Base-by-base conservation (phyloP, 306 rosid species). In the Dalbergia cochinchinensis region DNA sequence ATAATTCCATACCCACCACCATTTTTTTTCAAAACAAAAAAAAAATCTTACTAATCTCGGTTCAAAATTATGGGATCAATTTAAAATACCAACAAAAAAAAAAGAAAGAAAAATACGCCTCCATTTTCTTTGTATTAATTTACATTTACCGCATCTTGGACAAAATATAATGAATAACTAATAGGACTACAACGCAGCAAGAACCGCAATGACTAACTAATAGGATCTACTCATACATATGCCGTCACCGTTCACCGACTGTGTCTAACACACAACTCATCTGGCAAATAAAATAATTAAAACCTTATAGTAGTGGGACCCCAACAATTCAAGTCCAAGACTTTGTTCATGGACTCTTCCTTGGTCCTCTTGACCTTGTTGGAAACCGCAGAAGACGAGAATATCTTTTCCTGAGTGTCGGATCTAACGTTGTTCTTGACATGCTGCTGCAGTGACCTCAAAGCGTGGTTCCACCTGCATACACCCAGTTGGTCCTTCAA, bases 401-500 rank as follows among this genome's bases (percentile, higher is more conserved):
- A 3, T 37, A 84, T 81, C 47, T 7, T 71, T 33, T 91, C 85
- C 14, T 87, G 89, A 35, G 54, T 31, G 34, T 64, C 86, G 0
- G 92, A 84, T 69, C 87, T 79, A 57, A 86, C 11, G 39, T 89
- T 87, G 86, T 69, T 87, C 79, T 88, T 93, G 5, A 70, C 88
- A 62, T 87, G 84, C 2, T 88, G 96, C 8, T 88, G 90, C 6
- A 89, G 15, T 16, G 91, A 85, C 59, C 89, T 91, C 5, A 91
- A 10, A 18, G 62, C 82, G 45, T 83, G 73, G 81, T 91, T 91
- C 98, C 97, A 90, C 51, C 94, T 84, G 78, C 94, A 91, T 0
- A 91, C 81, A 0, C 98, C 98, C 0, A 85, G 12, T 85, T 91
- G 97, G 41, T 91, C 98, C 65, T 93, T 93, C 62, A 90, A 53